These are phyloP conservation scores for Plasmopara muralis DNA, from an alignment of 352 stramenopile genomes.

Conservation along the genomic window DNA sequence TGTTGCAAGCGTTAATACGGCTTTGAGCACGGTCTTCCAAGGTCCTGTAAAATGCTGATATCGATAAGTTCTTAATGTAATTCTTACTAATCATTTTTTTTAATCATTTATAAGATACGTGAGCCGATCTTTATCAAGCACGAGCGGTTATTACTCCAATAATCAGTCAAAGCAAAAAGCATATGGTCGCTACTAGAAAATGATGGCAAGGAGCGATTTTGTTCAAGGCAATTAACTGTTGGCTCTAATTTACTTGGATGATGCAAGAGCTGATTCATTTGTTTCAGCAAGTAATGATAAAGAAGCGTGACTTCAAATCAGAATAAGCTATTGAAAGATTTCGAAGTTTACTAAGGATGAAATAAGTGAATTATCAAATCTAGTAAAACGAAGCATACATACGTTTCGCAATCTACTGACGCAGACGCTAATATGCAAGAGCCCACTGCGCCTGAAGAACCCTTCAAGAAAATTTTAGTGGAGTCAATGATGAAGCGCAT, in stretches of 20 bases:
- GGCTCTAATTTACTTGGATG: neutral
- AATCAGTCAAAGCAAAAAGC: conserved; percentile 1
- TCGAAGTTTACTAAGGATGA: neutral
- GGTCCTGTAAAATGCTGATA: neutral
- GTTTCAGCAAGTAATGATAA: too few relatives aligned
- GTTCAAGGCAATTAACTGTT: neutral
- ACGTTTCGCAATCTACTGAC: neutral
- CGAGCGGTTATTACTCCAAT: neutral
- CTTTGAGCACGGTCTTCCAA: conserved; percentile 1
- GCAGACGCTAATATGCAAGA: neutral
- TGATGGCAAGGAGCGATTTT: conserved; percentile 3
- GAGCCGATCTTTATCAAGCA: neutral
- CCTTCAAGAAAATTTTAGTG: neutral
- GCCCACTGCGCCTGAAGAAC: neutral
- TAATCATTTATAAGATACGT: neutral
- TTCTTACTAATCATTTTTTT: too few relatives aligned
- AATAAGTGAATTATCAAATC: neutral
- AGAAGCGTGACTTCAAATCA: neutral
- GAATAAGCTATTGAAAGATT: neutral
- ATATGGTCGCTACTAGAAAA: neutral
- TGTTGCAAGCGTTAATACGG: conserved; percentile 5
- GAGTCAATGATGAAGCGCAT: neutral
- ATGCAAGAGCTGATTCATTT: neutral
- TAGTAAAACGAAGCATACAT: neutral
- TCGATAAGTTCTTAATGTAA: too few relatives aligned